These are phyloP conservation scores for Neofusicoccum sp. DNA, from an alignment of 2,329 filamentous ascomycete species.

Conservation along the genomic window DNA sequence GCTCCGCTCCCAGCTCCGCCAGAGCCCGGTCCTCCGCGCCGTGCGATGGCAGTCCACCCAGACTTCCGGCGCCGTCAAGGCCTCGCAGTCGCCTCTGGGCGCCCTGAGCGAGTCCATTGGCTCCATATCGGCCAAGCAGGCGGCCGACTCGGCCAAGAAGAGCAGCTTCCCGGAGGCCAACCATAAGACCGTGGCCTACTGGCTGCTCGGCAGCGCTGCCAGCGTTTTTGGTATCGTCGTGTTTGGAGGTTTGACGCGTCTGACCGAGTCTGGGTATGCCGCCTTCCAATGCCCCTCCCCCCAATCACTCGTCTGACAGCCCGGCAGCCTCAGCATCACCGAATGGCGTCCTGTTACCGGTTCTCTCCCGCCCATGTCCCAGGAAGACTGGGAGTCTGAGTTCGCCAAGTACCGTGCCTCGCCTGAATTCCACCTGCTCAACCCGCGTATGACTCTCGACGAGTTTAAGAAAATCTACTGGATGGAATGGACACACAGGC, in stretches of 20 bases:
- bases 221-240: constrained; percentile 98
- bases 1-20: constrained; percentile 17
- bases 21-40: constrained; percentile 31
- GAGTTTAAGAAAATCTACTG: constrained; percentile 99
- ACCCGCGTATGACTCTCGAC: constrained; percentile 86
- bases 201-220: constrained; percentile 86
- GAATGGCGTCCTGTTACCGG: constrained; percentile 98
- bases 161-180: constrained; percentile 62
- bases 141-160: not conserved
- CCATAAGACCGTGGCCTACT: constrained; percentile 81
- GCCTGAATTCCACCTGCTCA: constrained; percentile 89
- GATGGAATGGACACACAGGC: constrained; percentile 97
- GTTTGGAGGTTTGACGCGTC: constrained; percentile 86
- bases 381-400: constrained; percentile 85
- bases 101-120: constrained; percentile 8
- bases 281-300: not conserved
- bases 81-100: constrained; percentile 7
- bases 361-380: constrained; percentile 77
- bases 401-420: constrained; percentile 91
- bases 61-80: constrained; percentile 2
- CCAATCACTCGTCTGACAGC: constrained; percentile 26
- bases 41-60: constrained; percentile 41
- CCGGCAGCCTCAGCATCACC: constrained; percentile 83
- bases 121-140: not conserved
- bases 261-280: constrained; percentile 92